Percentiles rank a stretch among this genome's conserved stretches.
Conservation (phyloP, 495 filamentous ascomycete species). For the Lentithecium fluviatile region DNA sequence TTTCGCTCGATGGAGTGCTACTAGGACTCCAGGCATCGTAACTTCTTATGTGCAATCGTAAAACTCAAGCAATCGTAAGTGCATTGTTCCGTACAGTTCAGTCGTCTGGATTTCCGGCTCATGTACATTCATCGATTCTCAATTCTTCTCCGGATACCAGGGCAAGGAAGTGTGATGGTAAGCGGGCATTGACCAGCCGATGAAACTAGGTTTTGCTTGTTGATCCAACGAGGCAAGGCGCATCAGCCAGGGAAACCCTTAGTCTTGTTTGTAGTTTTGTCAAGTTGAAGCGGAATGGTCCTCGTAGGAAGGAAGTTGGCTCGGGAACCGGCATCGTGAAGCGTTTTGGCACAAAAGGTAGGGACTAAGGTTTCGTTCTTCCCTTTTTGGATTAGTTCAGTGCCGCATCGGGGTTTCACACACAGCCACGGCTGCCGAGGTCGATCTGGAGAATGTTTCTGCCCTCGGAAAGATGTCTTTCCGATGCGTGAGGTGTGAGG, state of each 20-base stretch:
- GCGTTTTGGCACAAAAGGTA: not conserved
- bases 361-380: conserved; percentile 8
- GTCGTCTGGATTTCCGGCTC: no score
- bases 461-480: not conserved
- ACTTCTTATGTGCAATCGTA: no score
- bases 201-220: not conserved
- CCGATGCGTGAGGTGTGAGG: conserved; percentile 1
- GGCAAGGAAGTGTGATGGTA: no score
- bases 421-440: not conserved
- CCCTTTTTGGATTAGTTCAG: conserved; percentile 6
- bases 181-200: not conserved
- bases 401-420: conserved; percentile 21
- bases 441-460: conserved; percentile 9
- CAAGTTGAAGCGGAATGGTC: no score
- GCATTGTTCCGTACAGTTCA: no score
- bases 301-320: not conserved
- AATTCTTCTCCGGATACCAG: no score
- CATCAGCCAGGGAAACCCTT: not conserved
- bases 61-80: no score
- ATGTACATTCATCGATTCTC: no score
- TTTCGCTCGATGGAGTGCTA: no score
- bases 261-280: no score
- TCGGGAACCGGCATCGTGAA: not conserved
- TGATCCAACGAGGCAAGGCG: not conserved
- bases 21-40: no score